phyloP scores from a whole-genome alignment of 371 early-diverging fungal genomes.

The Mortierella sp. region DNA sequence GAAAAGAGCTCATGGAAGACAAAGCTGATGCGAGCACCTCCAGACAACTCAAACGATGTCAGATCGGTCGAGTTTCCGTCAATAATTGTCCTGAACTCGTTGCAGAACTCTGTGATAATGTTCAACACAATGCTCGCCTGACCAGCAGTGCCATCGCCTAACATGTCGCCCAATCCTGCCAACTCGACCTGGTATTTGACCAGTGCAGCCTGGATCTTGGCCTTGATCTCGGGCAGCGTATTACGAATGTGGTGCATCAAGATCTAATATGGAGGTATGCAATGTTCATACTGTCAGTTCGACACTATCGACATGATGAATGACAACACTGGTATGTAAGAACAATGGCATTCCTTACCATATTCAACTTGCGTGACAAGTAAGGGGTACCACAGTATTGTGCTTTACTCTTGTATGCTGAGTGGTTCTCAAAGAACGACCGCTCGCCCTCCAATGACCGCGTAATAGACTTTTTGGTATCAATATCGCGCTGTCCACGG shows the following conservation, averaged over 20 bases:
- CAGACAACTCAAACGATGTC: slow-evolving; percentile 94
- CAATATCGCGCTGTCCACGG: slow-evolving; percentile 97
- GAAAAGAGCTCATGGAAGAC: slow-evolving; percentile 98
- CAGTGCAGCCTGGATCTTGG: slow-evolving; percentile 90
- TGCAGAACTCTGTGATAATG: slow-evolving; percentile 98
- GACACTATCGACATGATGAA: not conserved
- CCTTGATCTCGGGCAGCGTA: slow-evolving; percentile 97
- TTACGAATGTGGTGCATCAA: slow-evolving; percentile 98
- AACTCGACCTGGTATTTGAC: slow-evolving; percentile 91
- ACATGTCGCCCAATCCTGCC: slow-evolving; percentile 89
- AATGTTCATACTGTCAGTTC: not conserved
- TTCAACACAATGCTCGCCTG: slow-evolving; percentile 90
- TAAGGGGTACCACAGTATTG: slow-evolving; percentile 99
- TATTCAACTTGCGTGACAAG: slow-evolving; percentile 95
- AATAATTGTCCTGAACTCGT: slow-evolving; percentile 93
- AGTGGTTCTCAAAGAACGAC: slow-evolving; percentile 94
- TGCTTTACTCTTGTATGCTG: slow-evolving; percentile 94
- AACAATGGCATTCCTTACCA: slow-evolving; percentile 64
- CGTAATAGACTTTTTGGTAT: slow-evolving; percentile 89
- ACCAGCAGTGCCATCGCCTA: slow-evolving; percentile 75
- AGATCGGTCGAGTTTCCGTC: slow-evolving; percentile 96
- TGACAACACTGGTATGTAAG: not conserved
- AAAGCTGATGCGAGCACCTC: slow-evolving; percentile 98
- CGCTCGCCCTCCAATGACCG: slow-evolving; percentile 92
- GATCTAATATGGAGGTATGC: slow-evolving; percentile 67